Base-by-base conservation (phyloP, 176 grass and related monocot species). In the Puya raimondii region DNA sequence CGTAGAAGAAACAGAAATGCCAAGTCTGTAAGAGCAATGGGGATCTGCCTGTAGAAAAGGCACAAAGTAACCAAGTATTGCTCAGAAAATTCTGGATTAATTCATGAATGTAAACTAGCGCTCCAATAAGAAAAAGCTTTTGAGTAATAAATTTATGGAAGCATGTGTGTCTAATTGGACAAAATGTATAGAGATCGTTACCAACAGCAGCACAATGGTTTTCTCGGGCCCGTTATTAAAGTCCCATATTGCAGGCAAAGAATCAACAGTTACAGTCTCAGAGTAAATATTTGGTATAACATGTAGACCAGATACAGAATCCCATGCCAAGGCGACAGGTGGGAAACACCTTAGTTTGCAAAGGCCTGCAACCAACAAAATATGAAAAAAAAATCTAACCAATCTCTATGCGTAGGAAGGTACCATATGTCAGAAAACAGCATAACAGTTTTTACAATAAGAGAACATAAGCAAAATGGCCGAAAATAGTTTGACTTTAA, bases 311-410 rank as follows among this genome's bases (percentile, higher is more conserved):
- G 93, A 92, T 74, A 85, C 52, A 76, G 81, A 80, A 79, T 97
- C 93, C 93, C 76, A 97, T 83, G 84, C 77, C 79, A 97, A 70
- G 15, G 86, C 84, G 23, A 97, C 82, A 76, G 93, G 93, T 51
- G 93, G 93, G 65, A 97, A 97, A 78, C 93, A 97, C 53, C 93
- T 78, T 20, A 92, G 79, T 80, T 97, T 97, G 77, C 93, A 97
- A 71, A 92, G 77, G 56, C 79, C 93, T 96, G 71, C 11, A 82
- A 76, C 74, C 0, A 42, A 52, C 48, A 74, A 73, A 72, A 1
- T 59, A 74, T 59, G 54, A 59, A 57, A 59, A 17, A 17, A 59
- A 17, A 59, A 17, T 17, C 15, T 59, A 18, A 59, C 54, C 20
- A 59, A 59, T 59, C 16, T 59, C 0, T 3, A 59, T 59, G 33